Evolutionary conservation across 2,329 filamentous ascomycete genomes (phyloP), one percentile per base, ranked within the genome.

Genomic region (Elsinoe ampelina): DNA sequence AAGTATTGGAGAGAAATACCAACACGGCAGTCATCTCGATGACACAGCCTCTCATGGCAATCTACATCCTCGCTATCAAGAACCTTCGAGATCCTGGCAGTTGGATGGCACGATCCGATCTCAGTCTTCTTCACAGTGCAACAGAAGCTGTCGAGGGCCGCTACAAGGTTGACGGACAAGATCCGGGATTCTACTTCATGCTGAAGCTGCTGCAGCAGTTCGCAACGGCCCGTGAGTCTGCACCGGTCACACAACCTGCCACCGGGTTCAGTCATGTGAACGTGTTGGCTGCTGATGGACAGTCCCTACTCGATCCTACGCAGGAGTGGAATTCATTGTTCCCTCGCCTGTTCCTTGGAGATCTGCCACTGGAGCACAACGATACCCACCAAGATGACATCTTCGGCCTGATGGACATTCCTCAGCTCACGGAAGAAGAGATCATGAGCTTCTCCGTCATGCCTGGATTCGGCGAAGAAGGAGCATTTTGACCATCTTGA

Each of bases 361-460:
- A 52, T 11, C 17, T 57, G 26, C 34, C 43, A 13, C n/a, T 41
- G 4, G 35, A 43, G 5, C 13, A 39, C 30, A 48, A 17, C 6
- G 43, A 26, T 22, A 13, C 3, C 26, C 54, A 13, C 20, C 36
- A 35, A 35, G 55, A 1, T 34, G 47, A 47, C 15, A 57, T 30
- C 41, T 57, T 35, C 30, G 47, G 36, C n/a, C 47, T 47, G 17
- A 50, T 57, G 55, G 55, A 47, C 6, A 57, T 57, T 15, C 45
- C 55, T 2, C 43, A 57, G 10, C 15, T 57, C 17, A 38, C 45
- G 3, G 41, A 43, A 6, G 22, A 47, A 22, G 42, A 47, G 15
- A 20, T 30, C 15, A 47, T 20, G 22, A 47, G 30, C 35, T 39
- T 54, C 7, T 30, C 26, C 26, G 7, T 30, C 7, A 30, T 30